Base-by-base conservation (phyloP, 2,329 filamentous ascomycete genomes). In the Penicillium italicum region DNA sequence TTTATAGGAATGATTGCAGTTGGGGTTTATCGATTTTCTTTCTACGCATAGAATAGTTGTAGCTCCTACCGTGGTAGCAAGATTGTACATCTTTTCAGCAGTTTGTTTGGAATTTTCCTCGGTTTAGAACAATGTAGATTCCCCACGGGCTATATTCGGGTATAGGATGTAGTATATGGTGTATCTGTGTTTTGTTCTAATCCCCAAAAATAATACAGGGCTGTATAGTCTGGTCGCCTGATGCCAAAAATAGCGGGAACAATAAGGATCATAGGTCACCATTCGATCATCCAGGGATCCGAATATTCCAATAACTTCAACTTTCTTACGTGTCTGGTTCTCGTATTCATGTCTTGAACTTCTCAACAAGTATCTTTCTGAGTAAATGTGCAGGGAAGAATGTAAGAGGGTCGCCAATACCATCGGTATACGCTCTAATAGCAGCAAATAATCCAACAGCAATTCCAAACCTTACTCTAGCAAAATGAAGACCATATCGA, bases 401-500 rank as follows among this genome's bases (percentile, higher is more conserved):
- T 55, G 44, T 55, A 55, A 55, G n/a, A 50, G 11, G 22, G 14
- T n/a, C n/a, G n/a, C n/a, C n/a, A n/a, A n/a, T 14, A n/a, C 40
- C 31, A 18, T 12, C 31, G 1, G n/a, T n/a, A 45, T 46, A 37
- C 16, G n/a, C n/a, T 45, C 22, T 6, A 41, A 41, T 26, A 31
- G 12, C 34, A 30, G 34, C 22, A 8, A 28, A 11, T 4, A 30
- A 20, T 16, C 9, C 20, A 33, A 41, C 9, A 8, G 11, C 22
- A 40, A 22, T 10, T 10, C n/a, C 10, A 36, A 31, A 37, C 12
- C 16, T 22, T 7, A 28, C 1, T 37, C 7, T 12, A 12, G 16
- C 46, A 56, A 46, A 37, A 63, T 63, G 61, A 62, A 62, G 52
- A 28, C 45, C 33, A 22, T 33, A 6, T 46, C 55, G 2, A 43